Evolutionary conservation across 75 land plant genomes (phyloP).

Genomic region (Cunninghamia lanceolata): DNA sequence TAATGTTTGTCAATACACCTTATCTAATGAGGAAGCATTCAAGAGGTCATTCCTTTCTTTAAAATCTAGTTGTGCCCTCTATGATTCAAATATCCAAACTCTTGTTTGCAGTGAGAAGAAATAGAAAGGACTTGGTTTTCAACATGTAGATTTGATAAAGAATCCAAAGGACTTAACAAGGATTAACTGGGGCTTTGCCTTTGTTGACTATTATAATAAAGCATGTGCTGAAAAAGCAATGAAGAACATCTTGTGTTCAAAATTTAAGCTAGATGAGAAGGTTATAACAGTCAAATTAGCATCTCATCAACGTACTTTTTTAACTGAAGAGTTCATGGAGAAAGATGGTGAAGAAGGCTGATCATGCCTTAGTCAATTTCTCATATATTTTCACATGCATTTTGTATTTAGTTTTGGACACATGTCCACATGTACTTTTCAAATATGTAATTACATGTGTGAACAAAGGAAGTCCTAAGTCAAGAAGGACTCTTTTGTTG

Average conservation of each 20-base stretch:
- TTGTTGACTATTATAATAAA: constrained; percentile 95
- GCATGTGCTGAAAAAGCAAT: constrained; percentile 98
- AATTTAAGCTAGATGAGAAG: constrained; percentile 77
- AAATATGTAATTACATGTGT: no score
- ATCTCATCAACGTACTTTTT: not conserved
- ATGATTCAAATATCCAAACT: not conserved
- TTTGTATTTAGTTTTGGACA: no score
- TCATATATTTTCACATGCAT: no score
- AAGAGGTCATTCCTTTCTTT: not conserved
- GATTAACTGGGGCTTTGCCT: constrained; percentile 96
- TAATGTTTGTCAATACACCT: constrained; percentile 4
- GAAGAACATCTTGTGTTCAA: constrained; percentile 66
- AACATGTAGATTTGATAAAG: no score
- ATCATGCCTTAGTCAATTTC: no score
- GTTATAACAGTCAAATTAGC: constrained; percentile 91
- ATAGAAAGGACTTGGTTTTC: not conserved
- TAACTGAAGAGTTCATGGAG: constrained; percentile 13
- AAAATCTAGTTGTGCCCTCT: not conserved
- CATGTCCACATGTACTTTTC: no score
- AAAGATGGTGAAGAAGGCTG: no score
- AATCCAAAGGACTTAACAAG: constrained; percentile 77
- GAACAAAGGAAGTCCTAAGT: no score
- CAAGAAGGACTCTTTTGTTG: no score
- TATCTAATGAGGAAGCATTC: not conserved
- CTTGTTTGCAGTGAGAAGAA: constrained; percentile 2